These are phyloP conservation scores for Carex sylvatica DNA, from an alignment of 202 grass and related monocot species.

Conservation along the genomic window DNA sequence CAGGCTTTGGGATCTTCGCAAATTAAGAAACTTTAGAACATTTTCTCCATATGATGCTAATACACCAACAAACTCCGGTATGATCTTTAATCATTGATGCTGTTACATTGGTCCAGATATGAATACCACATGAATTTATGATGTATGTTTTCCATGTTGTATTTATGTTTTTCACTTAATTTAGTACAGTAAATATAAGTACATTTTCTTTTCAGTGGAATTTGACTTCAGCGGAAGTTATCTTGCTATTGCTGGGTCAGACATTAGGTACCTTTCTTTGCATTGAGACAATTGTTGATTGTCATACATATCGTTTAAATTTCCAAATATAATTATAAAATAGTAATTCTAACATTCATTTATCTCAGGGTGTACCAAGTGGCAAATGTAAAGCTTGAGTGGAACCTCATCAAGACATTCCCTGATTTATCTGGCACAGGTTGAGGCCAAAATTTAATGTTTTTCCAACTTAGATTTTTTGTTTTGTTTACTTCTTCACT, in stretches of 20 bases:
- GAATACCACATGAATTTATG: neutral
- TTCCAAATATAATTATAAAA: neutral
- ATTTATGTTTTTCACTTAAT: neutral
- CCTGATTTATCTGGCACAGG: conserved; percentile 99
- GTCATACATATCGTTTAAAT: neutral
- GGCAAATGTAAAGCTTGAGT: conserved; percentile 86
- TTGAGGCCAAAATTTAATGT: neutral
- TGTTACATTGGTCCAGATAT: neutral
- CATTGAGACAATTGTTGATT: conserved; percentile 9
- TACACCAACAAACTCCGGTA: conserved; percentile 91
- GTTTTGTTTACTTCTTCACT: neutral
- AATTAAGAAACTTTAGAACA: conserved; percentile 94
- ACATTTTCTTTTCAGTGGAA: conserved; percentile 62
- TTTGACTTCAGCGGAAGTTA: conserved; percentile 96
- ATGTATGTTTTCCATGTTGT: neutral
- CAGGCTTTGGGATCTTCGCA: conserved; percentile 99
- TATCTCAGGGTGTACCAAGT: conserved; percentile 82
- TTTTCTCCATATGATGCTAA: conserved; percentile 87
- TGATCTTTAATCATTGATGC: neutral
- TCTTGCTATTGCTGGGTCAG: conserved; percentile 86
- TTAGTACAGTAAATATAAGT: neutral
- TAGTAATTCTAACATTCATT: conserved; percentile 1
- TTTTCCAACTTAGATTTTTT: neutral
- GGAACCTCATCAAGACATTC: conserved; percentile 93
- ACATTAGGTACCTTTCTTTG: conserved; percentile 57